phyloP scores from a whole-genome alignment of 2,329 filamentous ascomycete species.

The Coniochaeta ligniaria region DNA sequence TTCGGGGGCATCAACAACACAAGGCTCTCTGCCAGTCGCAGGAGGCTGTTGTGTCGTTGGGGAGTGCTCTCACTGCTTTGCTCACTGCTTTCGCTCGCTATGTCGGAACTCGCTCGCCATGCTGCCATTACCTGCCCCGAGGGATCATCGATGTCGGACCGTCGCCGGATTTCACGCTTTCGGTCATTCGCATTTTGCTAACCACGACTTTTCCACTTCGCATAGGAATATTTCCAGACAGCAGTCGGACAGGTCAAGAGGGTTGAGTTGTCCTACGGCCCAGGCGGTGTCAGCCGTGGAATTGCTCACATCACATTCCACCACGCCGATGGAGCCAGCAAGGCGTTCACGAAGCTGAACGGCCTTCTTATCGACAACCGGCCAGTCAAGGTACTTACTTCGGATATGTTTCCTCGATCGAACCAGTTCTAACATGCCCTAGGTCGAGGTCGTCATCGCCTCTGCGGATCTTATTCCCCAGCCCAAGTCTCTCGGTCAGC shows the following conservation, averaged over 20 bases:
- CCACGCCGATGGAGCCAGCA: conserved; percentile 73
- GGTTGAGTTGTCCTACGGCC: conserved; percentile 87
- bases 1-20: background rate
- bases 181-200: conserved; percentile 51
- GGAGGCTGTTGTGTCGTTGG: conserved; percentile 9
- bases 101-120: background rate
- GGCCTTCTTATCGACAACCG: conserved; percentile 83
- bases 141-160: conserved; percentile 10
- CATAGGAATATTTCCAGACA: conserved; percentile 92
- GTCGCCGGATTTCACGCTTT: conserved; percentile 13
- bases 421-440: background rate
- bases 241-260: conserved; percentile 86
- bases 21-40: conserved; percentile 12
- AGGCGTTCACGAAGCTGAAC: conserved; percentile 78
- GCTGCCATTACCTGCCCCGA: conserved; percentile 4
- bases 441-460: conserved; percentile 89
- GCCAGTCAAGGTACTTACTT: conserved; percentile 78
- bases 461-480: conserved; percentile 61
- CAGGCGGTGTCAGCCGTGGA: conserved; percentile 84
- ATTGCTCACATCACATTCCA: conserved; percentile 84
- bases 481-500: conserved; percentile 70
- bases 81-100: conserved; percentile 20
- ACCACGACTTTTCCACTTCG: conserved; percentile 49
- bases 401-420: background rate
- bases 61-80: conserved; percentile 27